Evolutionary conservation across 306 rosid genomes (phyloP), one percentile per base, ranked within the genome.

Genomic region (Geum urbanum): DNA sequence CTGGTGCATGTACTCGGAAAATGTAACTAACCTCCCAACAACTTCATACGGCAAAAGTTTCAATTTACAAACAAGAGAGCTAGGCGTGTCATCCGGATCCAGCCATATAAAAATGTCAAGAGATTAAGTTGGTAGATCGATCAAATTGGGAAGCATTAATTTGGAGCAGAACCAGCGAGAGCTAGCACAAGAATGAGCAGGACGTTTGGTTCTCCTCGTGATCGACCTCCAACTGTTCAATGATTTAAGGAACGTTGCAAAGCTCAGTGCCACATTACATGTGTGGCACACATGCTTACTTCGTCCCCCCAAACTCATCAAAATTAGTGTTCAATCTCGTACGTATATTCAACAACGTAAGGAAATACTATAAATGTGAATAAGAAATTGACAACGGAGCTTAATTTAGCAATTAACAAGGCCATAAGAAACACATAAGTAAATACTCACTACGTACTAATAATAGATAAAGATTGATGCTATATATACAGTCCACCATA

Each of bases 401-500:
- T 32, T 32, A 32, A 3, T 32, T 32, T 32, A 32, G 37, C 37
- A 32, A 32, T 2, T 32, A 32, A 32, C 37, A 32, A 32, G 37
- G 37, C 37, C 37, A 32, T 32, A 32, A 32, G 37, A 32, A 32
- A 32, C 37, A 32, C 37, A 32, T 32, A 32, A 32, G 37, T 32
- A 32, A 32, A 32, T 32, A 32, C 37, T 32, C 37, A 32, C 37
- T 32, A 32, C 37, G 37, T 32, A 32, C 37, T 32, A 2, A 32
- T 32, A 32, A 32, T 4, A 32, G 37, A 1, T 32, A 32, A 32
- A 32, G 3, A 1, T 32, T 32, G 2, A 32, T 32, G 37, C 37
- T 32, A 32, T 32, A 32, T 32, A 32, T 32, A 32, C 54, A 58
- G 10, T 46, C 20, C 63, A 61, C 67, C 75, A 51, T 72, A 69